Percentiles rank a stretch among this genome's conserved stretches.
Conservation (phyloP, 176 grass and related monocot genomes). For the Oryza meyeriana region DNA sequence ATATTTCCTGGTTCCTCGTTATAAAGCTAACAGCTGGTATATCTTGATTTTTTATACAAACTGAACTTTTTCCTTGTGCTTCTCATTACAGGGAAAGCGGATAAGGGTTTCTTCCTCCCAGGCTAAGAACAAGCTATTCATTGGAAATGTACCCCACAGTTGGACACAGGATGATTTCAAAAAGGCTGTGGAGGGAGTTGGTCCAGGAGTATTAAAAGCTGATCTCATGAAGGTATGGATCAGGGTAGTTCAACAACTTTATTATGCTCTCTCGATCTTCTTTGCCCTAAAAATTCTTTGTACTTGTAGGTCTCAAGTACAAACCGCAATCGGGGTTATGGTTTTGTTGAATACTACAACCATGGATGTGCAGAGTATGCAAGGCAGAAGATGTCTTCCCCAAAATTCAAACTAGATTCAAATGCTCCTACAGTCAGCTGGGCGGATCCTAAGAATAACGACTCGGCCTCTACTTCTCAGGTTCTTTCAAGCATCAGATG, state of each 20-base stretch:
- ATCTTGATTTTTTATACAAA: slow-evolving; percentile 21
- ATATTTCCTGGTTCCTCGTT: neutral
- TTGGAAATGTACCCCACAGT: slow-evolving; percentile 81
- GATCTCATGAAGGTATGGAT: slow-evolving; percentile 36
- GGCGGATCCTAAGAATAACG: slow-evolving; percentile 72
- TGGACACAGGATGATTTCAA: slow-evolving; percentile 78
- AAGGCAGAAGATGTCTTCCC: slow-evolving; percentile 70
- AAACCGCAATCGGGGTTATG: slow-evolving; percentile 66
- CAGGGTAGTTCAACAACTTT: slow-evolving; percentile 15
- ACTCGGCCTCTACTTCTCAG: slow-evolving; percentile 60
- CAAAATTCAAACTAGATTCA: slow-evolving; percentile 82
- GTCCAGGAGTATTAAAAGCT: slow-evolving; percentile 75
- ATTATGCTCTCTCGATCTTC: neutral
- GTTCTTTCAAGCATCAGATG: slow-evolving; percentile 38
- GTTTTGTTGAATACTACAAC: slow-evolving; percentile 92
- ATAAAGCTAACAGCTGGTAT: neutral
- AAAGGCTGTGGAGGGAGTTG: slow-evolving; percentile 64
- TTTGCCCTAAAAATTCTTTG: slow-evolving; percentile 24
- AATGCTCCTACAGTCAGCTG: slow-evolving; percentile 80
- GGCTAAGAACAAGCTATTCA: slow-evolving; percentile 84
- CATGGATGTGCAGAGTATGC: slow-evolving; percentile 90
- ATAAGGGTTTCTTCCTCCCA: slow-evolving; percentile 74
- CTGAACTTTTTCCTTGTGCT: slow-evolving; percentile 18
- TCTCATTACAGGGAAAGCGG: slow-evolving; percentile 58
- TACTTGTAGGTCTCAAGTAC: slow-evolving; percentile 47